Percentiles rank a stretch among this genome's conserved stretches.
Conservation (phyloP, 2,329 filamentous ascomycete genomes). For the Zymoseptoria ardabiliae region DNA sequence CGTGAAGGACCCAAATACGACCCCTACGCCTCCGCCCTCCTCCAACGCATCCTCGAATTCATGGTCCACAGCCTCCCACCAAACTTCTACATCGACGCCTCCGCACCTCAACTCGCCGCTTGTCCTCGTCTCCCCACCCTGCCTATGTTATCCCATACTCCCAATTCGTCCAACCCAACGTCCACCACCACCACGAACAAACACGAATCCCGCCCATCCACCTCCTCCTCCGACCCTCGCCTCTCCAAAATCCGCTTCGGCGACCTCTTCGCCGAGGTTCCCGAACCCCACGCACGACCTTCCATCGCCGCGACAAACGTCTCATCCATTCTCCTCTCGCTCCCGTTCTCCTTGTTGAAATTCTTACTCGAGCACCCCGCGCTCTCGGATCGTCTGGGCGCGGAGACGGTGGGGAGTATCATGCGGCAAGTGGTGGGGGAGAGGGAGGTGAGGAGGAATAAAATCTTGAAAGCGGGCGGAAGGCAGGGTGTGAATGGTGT, state of each 20-base stretch:
- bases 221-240: conserved; percentile 43
- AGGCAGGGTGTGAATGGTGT: background rate
- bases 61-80: conserved; percentile 53
- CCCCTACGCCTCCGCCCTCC: conserved; percentile 47
- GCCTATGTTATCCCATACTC: background rate
- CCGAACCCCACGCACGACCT: conserved; percentile 34
- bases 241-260: conserved; percentile 63
- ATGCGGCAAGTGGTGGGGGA: conserved; percentile 38
- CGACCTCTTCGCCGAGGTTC: conserved; percentile 44
- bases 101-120: conserved; percentile 40
- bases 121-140: conserved; percentile 40
- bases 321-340: conserved; percentile 61
- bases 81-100: conserved; percentile 53
- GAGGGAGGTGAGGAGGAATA: conserved; percentile 33
- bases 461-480: conserved; percentile 18
- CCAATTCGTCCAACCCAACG: background rate
- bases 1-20: conserved; percentile 39
- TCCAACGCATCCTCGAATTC: conserved; percentile 52
- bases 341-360: conserved; percentile 62
- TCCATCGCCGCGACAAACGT: conserved; percentile 42
- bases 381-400: conserved; percentile 41
- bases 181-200: conserved; percentile 1
- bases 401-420: conserved; percentile 32
- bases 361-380: conserved; percentile 55
- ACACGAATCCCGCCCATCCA: conserved; percentile 24